Conservation (phyloP, 495 filamentous ascomycete genomes). For the Penicillium tannophilum region DNA sequence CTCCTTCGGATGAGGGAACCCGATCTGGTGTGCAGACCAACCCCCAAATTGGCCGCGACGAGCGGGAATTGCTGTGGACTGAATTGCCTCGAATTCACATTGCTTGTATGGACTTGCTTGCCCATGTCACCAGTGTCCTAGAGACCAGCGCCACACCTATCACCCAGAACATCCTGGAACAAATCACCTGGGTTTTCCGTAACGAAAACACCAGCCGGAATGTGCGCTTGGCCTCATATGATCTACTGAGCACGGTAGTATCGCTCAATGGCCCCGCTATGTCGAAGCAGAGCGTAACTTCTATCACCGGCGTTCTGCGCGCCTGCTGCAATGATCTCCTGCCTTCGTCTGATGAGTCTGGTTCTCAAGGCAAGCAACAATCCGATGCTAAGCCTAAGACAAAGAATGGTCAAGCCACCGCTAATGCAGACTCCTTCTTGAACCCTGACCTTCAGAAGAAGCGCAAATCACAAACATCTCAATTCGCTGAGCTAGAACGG, state of each 20-base stretch:
- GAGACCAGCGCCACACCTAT: constrained; percentile 54
- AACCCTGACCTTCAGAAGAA: constrained; percentile 37
- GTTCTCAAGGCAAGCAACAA: constrained; percentile 26
- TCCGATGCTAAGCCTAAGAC: constrained; percentile 37
- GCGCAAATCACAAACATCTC: constrained; percentile 18
- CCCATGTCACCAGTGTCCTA: constrained; percentile 55
- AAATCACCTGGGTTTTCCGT: constrained; percentile 67
- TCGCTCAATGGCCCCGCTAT: constrained; percentile 62
- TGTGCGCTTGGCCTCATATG: constrained; percentile 63
- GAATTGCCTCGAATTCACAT: constrained; percentile 73
- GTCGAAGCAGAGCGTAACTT: constrained; percentile 59
- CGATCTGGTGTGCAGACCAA: constrained; percentile 54
- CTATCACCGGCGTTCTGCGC: constrained; percentile 58
- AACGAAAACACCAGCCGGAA: constrained; percentile 58
- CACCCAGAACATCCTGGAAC: constrained; percentile 62
- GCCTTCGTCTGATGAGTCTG: constrained; percentile 41
- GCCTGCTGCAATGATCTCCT: constrained; percentile 66
- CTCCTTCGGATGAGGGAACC: constrained; percentile 47
- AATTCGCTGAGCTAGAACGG: constrained; percentile 32
- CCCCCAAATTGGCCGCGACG: constrained; percentile 70
- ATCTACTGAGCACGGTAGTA: constrained; percentile 57
- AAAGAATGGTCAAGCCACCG: constrained; percentile 37
- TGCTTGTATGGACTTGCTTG: constrained; percentile 61
- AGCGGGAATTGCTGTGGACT: constrained; percentile 72
- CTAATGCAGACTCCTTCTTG: constrained; percentile 61